Conservation (phyloP, 163 green algal species). For the Scenedesmus sp. region DNA sequence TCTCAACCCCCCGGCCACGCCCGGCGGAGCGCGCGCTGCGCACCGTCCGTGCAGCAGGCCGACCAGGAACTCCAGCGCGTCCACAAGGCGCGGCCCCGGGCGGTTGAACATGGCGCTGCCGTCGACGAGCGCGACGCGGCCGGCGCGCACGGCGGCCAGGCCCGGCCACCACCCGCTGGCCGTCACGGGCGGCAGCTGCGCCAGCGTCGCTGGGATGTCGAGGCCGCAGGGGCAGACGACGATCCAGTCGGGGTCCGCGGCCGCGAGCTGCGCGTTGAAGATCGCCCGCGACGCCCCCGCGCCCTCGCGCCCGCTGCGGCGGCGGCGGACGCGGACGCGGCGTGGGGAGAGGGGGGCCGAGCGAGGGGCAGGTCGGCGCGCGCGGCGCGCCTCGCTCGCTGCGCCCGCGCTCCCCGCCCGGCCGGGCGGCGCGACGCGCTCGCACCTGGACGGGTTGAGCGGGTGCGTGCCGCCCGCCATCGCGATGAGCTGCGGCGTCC, state of each 20-base stretch:
- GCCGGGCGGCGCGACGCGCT: too few species aligned
- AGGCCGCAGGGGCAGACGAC: slow-evolving; percentile 86
- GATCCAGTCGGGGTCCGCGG: slow-evolving; percentile 78
- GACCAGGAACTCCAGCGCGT: slow-evolving; percentile 82
- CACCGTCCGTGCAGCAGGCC: slow-evolving; percentile 68
- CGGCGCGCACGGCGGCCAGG: slow-evolving; percentile 74
- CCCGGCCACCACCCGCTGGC: slow-evolving; percentile 51
- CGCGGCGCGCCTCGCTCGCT: too few species aligned
- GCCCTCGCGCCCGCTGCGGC: slow-evolving; percentile 51
- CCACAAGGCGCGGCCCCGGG: slow-evolving; percentile 77
- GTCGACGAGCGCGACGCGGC: slow-evolving; percentile 80
- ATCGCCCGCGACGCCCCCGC: slow-evolving; percentile 65
- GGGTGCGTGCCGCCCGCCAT: slow-evolving; percentile 86
- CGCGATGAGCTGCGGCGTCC: slow-evolving; percentile 90
- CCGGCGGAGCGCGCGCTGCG: too few species aligned
- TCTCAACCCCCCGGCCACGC: neutral
- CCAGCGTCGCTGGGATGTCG: slow-evolving; percentile 60
- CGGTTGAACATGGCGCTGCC: slow-evolving; percentile 87
- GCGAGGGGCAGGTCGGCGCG: too few species aligned
- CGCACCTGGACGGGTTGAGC: slow-evolving; percentile 72
- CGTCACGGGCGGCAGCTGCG: neutral
- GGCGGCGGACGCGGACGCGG: too few species aligned
- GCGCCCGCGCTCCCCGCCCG: too few species aligned
- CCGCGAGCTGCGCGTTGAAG: slow-evolving; percentile 54
- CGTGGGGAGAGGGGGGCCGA: too few species aligned